These are phyloP conservation scores for Pisolithus marmoratus DNA, from an alignment of 768 basidiomycete species.

Conservation along the genomic window DNA sequence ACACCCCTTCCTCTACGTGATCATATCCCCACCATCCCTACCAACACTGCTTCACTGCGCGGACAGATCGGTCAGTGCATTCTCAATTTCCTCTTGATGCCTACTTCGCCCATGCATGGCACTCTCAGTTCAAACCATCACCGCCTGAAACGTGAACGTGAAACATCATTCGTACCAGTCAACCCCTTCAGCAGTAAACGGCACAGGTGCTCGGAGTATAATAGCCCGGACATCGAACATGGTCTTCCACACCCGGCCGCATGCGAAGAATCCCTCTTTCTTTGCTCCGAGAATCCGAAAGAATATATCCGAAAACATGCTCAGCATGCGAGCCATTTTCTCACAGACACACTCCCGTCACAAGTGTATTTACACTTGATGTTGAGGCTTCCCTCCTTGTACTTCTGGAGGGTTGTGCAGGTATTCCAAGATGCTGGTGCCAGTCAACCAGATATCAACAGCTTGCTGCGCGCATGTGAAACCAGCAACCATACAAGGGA, in stretches of 20 bases:
- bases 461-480: slow-evolving; percentile 38
- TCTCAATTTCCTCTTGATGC: slow-evolving; percentile 23
- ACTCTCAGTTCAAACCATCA: slow-evolving; percentile 52
- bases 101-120: slow-evolving; percentile 49
- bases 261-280: slow-evolving; percentile 18
- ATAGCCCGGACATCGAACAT: slow-evolving; percentile 16
- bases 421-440: slow-evolving; percentile 77
- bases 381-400: slow-evolving; percentile 69
- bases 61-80: slow-evolving; percentile 6
- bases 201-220: slow-evolving; percentile 15
- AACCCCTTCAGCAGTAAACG: slow-evolving; percentile 41
- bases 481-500: slow-evolving; percentile 6
- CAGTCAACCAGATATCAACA: slow-evolving; percentile 63
- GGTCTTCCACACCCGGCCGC: slow-evolving; percentile 9
- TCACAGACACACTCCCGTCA: slow-evolving; percentile 35
- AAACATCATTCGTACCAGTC: slow-evolving; percentile 53
- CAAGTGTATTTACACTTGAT: slow-evolving; percentile 43
- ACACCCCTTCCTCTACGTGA: too few relatives aligned
- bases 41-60: not conserved
- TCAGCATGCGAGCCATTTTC: slow-evolving; percentile 18
- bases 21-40: too few relatives aligned
- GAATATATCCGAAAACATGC: slow-evolving; percentile 13
- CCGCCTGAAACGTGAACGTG: slow-evolving; percentile 31
- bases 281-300: slow-evolving; percentile 12
- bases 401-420: slow-evolving; percentile 71